phyloP scores from a whole-genome alignment of 306 rosid species.

The Citrullus mucosospermus region DNA sequence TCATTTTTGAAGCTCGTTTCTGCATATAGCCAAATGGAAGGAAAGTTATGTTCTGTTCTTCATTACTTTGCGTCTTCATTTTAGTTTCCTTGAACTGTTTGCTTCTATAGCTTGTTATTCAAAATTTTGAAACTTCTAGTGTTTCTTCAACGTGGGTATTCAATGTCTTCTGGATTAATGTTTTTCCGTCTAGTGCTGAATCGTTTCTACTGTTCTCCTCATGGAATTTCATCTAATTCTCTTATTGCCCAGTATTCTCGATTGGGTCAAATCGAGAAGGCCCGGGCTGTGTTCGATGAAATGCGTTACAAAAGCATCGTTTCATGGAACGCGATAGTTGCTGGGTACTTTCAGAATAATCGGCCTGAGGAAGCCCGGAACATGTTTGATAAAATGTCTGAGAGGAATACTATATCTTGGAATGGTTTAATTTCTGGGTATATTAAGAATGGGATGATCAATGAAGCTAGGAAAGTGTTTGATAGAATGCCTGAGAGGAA shows the following conservation, averaged over 20 bases:
- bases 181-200: not conserved
- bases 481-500: constrained; percentile 12
- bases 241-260: constrained; percentile 7
- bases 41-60: not conserved
- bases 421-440: constrained; percentile 14
- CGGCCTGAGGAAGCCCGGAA: constrained; percentile 1
- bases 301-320: constrained; percentile 7
- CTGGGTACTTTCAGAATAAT: constrained; percentile 7
- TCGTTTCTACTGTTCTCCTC: constrained; percentile 1
- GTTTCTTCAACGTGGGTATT: not conserved
- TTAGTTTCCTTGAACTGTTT: not conserved
- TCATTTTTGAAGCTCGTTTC: not conserved
- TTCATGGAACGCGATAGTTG: constrained; percentile 11
- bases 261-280: constrained; percentile 8
- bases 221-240: constrained; percentile 3
- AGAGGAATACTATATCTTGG: constrained; percentile 12
- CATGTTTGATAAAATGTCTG: constrained; percentile 12
- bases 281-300: constrained; percentile 11
- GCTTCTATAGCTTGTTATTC: not conserved
- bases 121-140: not conserved
- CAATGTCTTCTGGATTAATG: not conserved
- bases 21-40: not conserved
- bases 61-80: not conserved
- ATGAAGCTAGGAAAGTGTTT: constrained; percentile 9
- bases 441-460: constrained; percentile 13